Conservation (phyloP, 2,329 filamentous ascomycete genomes). For the Verticillium nonalfalfae region DNA sequence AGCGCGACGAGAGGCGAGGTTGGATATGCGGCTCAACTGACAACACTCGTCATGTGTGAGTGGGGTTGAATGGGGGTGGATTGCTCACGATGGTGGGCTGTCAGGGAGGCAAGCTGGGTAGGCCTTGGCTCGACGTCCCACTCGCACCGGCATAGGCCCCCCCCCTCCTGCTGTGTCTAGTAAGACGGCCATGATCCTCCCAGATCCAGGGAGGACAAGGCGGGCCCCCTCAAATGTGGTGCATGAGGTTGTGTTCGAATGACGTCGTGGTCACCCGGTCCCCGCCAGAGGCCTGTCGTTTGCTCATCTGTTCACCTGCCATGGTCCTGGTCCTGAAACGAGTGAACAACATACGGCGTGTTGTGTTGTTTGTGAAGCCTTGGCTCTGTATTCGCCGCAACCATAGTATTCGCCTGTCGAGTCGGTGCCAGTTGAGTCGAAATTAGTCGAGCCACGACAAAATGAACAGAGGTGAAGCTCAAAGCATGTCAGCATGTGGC, state of each 20-base stretch:
- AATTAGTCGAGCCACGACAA: constrained; percentile 3
- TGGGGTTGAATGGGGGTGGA: constrained; percentile 4
- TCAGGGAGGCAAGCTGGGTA: neutral
- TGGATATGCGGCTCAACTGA: constrained; percentile 8
- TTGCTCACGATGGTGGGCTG: neutral
- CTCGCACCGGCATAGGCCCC: constrained; percentile 7
- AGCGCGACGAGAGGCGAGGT: neutral
- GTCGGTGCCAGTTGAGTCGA: neutral
- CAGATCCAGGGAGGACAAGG: constrained; percentile 8
- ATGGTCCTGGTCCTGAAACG: neutral
- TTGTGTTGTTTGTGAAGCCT: no score
- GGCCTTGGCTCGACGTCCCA: constrained; percentile 6
- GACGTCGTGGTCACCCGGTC: constrained; percentile 20
- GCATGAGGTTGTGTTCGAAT: constrained; percentile 13
- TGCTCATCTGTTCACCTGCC: neutral
- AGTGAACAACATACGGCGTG: no score
- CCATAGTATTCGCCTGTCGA: no score
- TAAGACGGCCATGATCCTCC: constrained; percentile 7
- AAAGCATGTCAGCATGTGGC: neutral
- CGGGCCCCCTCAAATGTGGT: constrained; percentile 10
- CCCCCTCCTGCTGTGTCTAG: neutral
- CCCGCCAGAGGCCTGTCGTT: constrained; percentile 4
- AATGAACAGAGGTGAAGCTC: neutral
- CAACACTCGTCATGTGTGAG: constrained; percentile 3
- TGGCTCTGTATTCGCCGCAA: no score